Percentiles rank a stretch among this genome's conserved stretches.
phyloP scores from a whole-genome alignment of 2,329 filamentous ascomycete genomes.

The Sarocladiaceae sp. region DNA sequence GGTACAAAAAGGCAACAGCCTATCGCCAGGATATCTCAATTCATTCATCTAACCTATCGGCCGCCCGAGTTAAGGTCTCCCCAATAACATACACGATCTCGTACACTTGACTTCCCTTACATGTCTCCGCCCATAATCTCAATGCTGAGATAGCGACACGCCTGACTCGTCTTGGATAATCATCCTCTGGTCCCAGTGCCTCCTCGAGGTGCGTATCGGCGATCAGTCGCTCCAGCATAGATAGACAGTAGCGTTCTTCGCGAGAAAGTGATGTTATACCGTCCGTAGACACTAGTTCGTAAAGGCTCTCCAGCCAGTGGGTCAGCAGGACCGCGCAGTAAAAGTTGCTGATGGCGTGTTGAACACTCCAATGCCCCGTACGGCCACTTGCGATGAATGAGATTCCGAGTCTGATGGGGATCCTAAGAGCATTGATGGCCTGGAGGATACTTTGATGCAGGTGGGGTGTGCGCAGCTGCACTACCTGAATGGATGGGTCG shows the following conservation, averaged over 20 bases:
- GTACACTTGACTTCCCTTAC: constrained; percentile 23
- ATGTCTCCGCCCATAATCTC: constrained; percentile 25
- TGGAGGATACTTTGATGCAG: constrained; percentile 47
- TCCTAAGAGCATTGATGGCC: constrained; percentile 49
- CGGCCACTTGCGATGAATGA: constrained; percentile 48
- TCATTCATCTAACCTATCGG: constrained; percentile 19
- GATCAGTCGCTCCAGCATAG: constrained; percentile 18
- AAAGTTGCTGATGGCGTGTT: constrained; percentile 48
- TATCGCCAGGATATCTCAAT: no score
- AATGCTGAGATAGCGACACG: constrained; percentile 14
- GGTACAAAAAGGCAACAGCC: no score
- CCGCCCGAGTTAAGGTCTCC: constrained; percentile 14
- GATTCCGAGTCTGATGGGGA: constrained; percentile 48
- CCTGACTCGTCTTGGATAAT: constrained; percentile 15
- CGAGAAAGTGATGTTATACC: constrained; percentile 12
- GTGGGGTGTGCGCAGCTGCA: constrained; percentile 35
- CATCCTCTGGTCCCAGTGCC: constrained; percentile 13
- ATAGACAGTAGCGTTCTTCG: constrained; percentile 19
- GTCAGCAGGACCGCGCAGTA: constrained; percentile 45
- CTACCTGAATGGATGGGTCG: constrained; percentile 22
- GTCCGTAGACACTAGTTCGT: constrained; percentile 9
- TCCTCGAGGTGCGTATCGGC: constrained; percentile 19
- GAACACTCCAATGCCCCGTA: constrained; percentile 51
- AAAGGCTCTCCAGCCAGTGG: constrained; percentile 32
- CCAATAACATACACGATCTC: constrained; percentile 22